phyloP scores from a whole-genome alignment of 495 filamentous ascomycete species.

The Collariella sp. region DNA sequence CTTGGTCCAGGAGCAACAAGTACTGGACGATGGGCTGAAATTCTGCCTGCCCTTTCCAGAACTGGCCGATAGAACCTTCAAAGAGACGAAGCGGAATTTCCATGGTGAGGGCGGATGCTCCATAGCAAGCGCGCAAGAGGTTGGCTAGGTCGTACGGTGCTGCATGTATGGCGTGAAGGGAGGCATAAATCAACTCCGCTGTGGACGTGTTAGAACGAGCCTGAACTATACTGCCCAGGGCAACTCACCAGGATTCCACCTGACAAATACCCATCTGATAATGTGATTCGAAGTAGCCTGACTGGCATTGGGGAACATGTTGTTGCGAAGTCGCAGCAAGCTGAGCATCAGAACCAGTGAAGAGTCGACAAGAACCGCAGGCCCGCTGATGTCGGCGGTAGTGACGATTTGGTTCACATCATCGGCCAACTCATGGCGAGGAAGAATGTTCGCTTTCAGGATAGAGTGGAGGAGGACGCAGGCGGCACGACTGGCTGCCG shows the following conservation, averaged over 20 bases:
- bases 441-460: conserved; percentile 52
- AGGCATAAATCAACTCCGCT: conserved; percentile 35
- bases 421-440: conserved; percentile 53
- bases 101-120: conserved; percentile 21
- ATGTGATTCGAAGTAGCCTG: conserved; percentile 58
- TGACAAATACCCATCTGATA: conserved; percentile 68
- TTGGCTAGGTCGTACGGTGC: conserved; percentile 36
- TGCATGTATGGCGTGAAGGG: conserved; percentile 34
- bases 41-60: conserved; percentile 23
- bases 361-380: conserved; percentile 68
- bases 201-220: not conserved
- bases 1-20: conserved; percentile 32
- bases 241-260: conserved; percentile 63
- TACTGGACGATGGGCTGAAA: conserved; percentile 29
- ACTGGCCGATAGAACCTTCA: conserved; percentile 31
- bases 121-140: conserved; percentile 40
- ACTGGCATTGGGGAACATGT: conserved; percentile 55
- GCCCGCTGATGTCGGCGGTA: conserved; percentile 72
- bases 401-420: conserved; percentile 59
- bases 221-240: not conserved
- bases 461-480: conserved; percentile 66
- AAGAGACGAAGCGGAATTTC: conserved; percentile 25
- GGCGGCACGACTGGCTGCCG: conserved; percentile 65
- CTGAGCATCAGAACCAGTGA: conserved; percentile 65
- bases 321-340: conserved; percentile 49